Evolutionary conservation across 2,329 filamentous ascomycete species (phyloP).

Genomic region (Alternaria brassicicola): DNA sequence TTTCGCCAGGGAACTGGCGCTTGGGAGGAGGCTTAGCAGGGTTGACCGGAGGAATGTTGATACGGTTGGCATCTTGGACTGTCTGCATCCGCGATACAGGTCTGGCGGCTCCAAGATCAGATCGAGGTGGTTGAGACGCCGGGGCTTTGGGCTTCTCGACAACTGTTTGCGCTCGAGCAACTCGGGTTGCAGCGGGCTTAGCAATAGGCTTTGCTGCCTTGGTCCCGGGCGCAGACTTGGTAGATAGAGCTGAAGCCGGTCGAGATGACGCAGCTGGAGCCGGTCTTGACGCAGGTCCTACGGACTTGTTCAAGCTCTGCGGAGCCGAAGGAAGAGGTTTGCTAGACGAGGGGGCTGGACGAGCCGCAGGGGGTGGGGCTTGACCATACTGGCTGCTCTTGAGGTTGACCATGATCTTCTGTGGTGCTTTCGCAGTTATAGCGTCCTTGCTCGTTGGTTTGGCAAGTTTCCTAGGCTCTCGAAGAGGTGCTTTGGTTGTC

Average conservation of each 20-base stretch:
- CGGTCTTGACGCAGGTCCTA: conserved; percentile 62
- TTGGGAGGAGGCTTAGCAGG: conserved; percentile 76
- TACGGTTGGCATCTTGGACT: conserved; percentile 65
- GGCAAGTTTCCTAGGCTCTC: conserved; percentile 57
- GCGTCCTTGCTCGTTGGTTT: conserved; percentile 66
- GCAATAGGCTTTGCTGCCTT: conserved; percentile 30
- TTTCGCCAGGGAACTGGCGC: conserved; percentile 74
- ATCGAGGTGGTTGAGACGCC: conserved; percentile 49
- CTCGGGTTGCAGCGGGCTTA: conserved; percentile 35
- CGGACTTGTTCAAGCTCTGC: conserved; percentile 29
- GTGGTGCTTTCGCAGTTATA: conserved; percentile 64
- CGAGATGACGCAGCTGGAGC: conserved; percentile 40
- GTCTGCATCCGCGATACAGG: conserved; percentile 67
- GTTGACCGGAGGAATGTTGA: conserved; percentile 60
- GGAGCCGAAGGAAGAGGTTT: conserved; percentile 35
- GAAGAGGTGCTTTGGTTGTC: conserved; percentile 37
- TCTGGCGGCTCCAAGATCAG: conserved; percentile 58
- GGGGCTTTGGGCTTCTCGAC: conserved; percentile 70
- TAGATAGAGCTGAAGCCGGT: conserved; percentile 39
- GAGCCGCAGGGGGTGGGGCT: conserved; percentile 60
- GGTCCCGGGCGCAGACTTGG: conserved; percentile 26
- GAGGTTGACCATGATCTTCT: conserved; percentile 68
- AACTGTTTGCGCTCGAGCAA: conserved; percentile 52
- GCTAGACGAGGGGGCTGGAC: conserved; percentile 51
- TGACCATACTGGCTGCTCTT: conserved; percentile 57